phyloP scores from a whole-genome alignment of 352 stramenopile species.

The Phytophthora boehmeriae region DNA sequence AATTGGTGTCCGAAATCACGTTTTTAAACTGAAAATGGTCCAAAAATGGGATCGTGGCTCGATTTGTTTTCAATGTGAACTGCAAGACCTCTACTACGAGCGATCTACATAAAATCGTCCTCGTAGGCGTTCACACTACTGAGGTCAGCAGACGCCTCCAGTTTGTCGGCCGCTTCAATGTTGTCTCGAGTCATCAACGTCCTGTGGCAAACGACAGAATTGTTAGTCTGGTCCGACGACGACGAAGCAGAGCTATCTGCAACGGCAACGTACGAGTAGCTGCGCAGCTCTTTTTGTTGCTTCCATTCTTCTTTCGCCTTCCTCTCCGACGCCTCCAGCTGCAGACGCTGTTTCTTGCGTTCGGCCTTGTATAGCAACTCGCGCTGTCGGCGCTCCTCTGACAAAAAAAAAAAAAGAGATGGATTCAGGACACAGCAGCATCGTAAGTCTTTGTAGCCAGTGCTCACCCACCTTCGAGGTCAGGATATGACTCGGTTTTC shows the following conservation, averaged over 20 bases:
- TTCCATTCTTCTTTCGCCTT: conserved; percentile 67
- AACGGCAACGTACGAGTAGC: conserved; percentile 62
- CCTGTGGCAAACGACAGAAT: conserved; percentile 27
- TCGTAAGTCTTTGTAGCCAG: not conserved
- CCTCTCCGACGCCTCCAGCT: conserved; percentile 52
- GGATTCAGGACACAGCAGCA: not conserved
- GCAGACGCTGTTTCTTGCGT: conserved; percentile 70
- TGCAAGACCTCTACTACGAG: not conserved
- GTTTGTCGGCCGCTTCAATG: conserved; percentile 49
- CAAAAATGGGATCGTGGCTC: no score
- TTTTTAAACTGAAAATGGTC: no score
- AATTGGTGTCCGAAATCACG: not conserved
- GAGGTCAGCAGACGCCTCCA: conserved; percentile 55
- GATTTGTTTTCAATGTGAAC: no score
- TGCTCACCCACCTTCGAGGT: conserved; percentile 66
- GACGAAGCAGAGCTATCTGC: not conserved
- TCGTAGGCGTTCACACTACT: conserved; percentile 78
- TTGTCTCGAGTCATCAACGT: conserved; percentile 72
- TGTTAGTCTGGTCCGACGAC: not conserved
- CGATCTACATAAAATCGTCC: conserved; percentile 77
- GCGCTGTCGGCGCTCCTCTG: conserved; percentile 68
- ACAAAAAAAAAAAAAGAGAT: not conserved
- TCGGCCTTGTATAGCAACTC: conserved; percentile 77
- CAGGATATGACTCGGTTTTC: conserved; percentile 76
- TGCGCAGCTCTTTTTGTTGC: conserved; percentile 77